Evolutionary conservation across 257 asterid genomes (phyloP), one percentile per base, ranked within the genome.

Genomic region (Sherardia arvensis): DNA sequence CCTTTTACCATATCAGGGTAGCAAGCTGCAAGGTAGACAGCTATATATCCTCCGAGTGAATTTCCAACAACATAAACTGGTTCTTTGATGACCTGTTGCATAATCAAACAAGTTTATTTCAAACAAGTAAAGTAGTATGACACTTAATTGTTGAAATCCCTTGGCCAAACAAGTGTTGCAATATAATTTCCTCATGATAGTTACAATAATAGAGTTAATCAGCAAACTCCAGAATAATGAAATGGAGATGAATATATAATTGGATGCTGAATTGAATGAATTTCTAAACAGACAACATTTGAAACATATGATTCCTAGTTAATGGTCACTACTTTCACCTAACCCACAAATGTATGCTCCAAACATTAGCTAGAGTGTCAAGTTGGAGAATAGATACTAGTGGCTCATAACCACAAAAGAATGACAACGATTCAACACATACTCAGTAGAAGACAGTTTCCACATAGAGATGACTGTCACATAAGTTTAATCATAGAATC

Each of bases 51-150:
- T 63, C 96, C 99, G 9, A 92, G 97, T 0, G 99, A 92, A 72
- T 92, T 92, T 61, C 99, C 99, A 65, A 87, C 96, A 0, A 92
- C 59, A 80, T 92, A 92, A 70, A 85, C 96, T 1, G 99, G 99
- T 71, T 92, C 99, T 66, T 80, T 74, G 62, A 89, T 79, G 70
- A 92, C 94, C 98, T 92, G 81, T 62, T 73, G 62, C 54, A 69
- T 53, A 61, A 66, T 48, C 29, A 66, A 8, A n/a, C 28, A 21
- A 64, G 14, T 29, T 27, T 53, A 27, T 53, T 43, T 48, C 48
- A 58, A 47, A 53, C 65, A 53, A 30, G 63, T 40, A 38, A 9
- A 9, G 9, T 25, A 36, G 27, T 34, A 36, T 21, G 29, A 9
- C 22, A 34, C 34, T 59, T 20, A 26, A 32, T 10, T 32, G n/a